Percentiles rank a stretch among this genome's conserved stretches.
phyloP scores from a whole-genome alignment of 2,329 filamentous ascomycete species.

The Orbilia oligospora region DNA sequence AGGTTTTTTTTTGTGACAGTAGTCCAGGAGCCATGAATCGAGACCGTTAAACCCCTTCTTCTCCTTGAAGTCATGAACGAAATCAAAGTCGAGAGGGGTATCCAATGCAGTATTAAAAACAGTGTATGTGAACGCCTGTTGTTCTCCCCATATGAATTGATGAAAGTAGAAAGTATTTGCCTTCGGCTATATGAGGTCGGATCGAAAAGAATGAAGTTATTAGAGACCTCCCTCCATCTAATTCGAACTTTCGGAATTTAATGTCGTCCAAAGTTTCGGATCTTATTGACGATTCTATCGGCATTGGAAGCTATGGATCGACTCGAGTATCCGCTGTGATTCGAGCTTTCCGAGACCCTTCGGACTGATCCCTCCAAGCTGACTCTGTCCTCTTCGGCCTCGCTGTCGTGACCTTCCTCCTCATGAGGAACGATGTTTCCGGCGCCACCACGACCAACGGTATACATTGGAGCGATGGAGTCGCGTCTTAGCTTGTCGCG shows the following conservation, averaged over 20 bases:
- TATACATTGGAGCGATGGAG: conserved; percentile 72
- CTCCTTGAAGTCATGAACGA: not conserved
- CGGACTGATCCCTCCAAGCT: conserved; percentile 52
- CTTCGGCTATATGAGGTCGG: conserved; percentile 40
- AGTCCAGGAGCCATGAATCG: conserved; percentile 41
- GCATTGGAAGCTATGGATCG: conserved; percentile 51
- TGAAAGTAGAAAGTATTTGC: conserved; percentile 37
- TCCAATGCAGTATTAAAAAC: conserved; percentile 50
- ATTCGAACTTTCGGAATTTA: conserved; percentile 12
- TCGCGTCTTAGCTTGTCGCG: conserved; percentile 72
- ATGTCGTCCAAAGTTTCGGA: conserved; percentile 59
- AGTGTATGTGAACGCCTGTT: conserved; percentile 49
- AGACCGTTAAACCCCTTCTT: conserved; percentile 23
- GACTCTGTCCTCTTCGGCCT: conserved; percentile 52
- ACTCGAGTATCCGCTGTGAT: conserved; percentile 48
- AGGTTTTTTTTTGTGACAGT: conserved; percentile 38
- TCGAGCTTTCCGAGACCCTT: conserved; percentile 52
- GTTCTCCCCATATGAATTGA: conserved; percentile 18
- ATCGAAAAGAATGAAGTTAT: conserved; percentile 7
- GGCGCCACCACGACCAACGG: conserved; percentile 77
- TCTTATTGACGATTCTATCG: conserved; percentile 57
- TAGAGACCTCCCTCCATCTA: conserved; percentile 22
- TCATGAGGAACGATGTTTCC: conserved; percentile 70
- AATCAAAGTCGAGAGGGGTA: conserved; percentile 13
- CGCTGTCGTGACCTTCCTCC: conserved; percentile 57